phyloP scores from a whole-genome alignment of 495 filamentous ascomycete genomes.

The Annulohypoxylon maeteangense region DNA sequence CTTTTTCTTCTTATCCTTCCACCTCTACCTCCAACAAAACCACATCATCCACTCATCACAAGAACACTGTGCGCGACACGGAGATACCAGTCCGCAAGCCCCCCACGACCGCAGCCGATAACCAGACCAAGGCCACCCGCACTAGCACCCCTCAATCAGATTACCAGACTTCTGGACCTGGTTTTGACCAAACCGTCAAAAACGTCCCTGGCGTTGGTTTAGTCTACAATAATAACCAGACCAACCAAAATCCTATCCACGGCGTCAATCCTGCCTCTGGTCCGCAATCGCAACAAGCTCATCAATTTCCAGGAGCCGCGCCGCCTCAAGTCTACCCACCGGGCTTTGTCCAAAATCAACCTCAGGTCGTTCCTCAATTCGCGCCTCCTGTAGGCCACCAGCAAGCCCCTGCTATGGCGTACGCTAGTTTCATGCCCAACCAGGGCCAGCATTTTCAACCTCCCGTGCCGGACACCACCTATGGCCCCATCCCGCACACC shows the following conservation, averaged over 20 bases:
- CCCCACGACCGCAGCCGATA: neutral
- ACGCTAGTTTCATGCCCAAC: constrained; percentile 38
- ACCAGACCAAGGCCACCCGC: neutral
- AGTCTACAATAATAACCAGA: constrained; percentile 24
- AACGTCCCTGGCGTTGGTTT: constrained; percentile 42
- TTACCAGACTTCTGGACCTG: constrained; percentile 28
- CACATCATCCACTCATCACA: neutral
- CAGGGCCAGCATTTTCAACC: constrained; percentile 58
- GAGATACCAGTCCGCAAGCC: constrained; percentile 10
- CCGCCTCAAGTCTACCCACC: constrained; percentile 23
- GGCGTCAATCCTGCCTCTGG: constrained; percentile 21
- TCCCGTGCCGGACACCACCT: constrained; percentile 57
- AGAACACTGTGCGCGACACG: neutral
- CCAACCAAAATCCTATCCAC: constrained; percentile 2
- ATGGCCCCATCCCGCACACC: constrained; percentile 55
- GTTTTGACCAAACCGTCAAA: constrained; percentile 36
- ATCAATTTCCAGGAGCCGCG: constrained; percentile 19
- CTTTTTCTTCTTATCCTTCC: neutral
- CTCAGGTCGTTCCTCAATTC: constrained; percentile 9
- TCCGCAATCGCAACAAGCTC: constrained; percentile 17
- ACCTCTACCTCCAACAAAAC: neutral
- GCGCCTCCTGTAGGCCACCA: constrained; percentile 10
- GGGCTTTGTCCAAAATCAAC: constrained; percentile 19
- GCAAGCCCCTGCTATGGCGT: constrained; percentile 19
- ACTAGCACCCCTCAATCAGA: neutral